Conservation (phyloP, 2,329 filamentous ascomycete genomes). For the Neodidymelliopsis sp. region DNA sequence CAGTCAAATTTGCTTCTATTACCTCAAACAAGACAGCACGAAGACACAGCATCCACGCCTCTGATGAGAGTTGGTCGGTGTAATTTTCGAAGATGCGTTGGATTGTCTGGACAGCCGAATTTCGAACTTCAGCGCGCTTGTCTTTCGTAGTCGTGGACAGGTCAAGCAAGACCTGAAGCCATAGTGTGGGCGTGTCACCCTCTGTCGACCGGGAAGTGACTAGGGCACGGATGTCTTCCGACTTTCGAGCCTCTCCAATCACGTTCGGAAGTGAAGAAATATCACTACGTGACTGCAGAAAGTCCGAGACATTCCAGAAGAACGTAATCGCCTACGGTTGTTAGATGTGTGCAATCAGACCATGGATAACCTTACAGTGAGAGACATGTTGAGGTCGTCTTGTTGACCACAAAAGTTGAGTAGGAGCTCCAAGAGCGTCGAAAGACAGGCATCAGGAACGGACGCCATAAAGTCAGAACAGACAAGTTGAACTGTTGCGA, state of each 20-base stretch:
- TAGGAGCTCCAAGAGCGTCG: constrained; percentile 85
- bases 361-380: constrained; percentile 70
- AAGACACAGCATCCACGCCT: constrained; percentile 85
- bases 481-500: constrained; percentile 87
- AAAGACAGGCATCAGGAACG: constrained; percentile 71
- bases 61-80: constrained; percentile 77
- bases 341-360: constrained; percentile 8
- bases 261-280: constrained; percentile 42
- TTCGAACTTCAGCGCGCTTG: constrained; percentile 76
- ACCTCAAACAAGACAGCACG: constrained; percentile 82
- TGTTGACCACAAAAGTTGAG: constrained; percentile 88
- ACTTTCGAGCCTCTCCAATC: constrained; percentile 21
- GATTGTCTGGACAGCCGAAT: constrained; percentile 89
- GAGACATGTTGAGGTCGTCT: constrained; percentile 92
- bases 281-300: constrained; percentile 65
- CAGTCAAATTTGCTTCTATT: constrained; percentile 66
- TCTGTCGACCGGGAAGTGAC: constrained; percentile 66
- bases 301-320: constrained; percentile 95
- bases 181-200: constrained; percentile 74
- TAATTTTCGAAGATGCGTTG: constrained; percentile 92
- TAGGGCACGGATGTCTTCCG: constrained; percentile 64
- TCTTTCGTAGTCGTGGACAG: constrained; percentile 76
- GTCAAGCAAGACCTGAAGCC: constrained; percentile 77
- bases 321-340: constrained; percentile 79
- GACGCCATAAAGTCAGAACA: constrained; percentile 91